Conservation (phyloP, 768 basidiomycete genomes). For the Boletus rubroflammeus region DNA sequence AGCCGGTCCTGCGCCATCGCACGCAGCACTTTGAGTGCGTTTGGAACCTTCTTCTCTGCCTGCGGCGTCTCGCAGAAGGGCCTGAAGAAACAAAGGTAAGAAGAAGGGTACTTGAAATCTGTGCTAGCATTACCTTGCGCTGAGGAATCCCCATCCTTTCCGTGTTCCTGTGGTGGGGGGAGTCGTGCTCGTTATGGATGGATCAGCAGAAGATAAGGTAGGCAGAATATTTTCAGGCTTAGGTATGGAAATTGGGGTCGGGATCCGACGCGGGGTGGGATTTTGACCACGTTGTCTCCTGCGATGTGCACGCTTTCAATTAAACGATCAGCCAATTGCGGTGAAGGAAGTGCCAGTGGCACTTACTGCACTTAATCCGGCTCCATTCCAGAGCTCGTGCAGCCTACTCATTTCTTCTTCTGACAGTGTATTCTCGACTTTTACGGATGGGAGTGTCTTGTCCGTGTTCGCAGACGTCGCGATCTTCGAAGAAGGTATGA, state of each 20-base stretch:
- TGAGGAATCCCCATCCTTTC: slow-evolving; percentile 17
- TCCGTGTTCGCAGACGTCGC: background rate
- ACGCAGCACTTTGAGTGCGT: slow-evolving; percentile 6
- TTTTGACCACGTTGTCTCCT: slow-evolving; percentile 11
- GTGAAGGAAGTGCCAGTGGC: background rate
- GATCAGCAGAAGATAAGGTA: background rate
- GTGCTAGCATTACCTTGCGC: slow-evolving; percentile 15
- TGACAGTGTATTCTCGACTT: slow-evolving; percentile 18
- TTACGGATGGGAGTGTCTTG: slow-evolving; percentile 15
- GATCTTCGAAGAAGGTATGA: background rate
- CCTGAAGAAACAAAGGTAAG: slow-evolving; percentile 9
- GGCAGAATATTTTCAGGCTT: background rate
- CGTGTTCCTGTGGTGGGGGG: background rate
- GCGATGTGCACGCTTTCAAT: slow-evolving; percentile 24
- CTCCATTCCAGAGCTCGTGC: slow-evolving; percentile 27
- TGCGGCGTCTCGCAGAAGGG: slow-evolving; percentile 4
- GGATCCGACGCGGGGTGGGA: background rate
- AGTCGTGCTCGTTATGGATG: background rate
- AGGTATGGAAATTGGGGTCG: slow-evolving; percentile 13
- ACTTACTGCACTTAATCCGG: slow-evolving; percentile 22
- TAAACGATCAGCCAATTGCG: background rate
- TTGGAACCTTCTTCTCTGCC: slow-evolving; percentile 5
- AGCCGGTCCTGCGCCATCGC: slow-evolving; percentile 16
- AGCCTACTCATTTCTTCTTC: slow-evolving; percentile 16
- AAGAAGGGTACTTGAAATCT: background rate